phyloP scores from a whole-genome alignment of 163 green algal genomes.

The Chlamydomonas reinhardtii region DNA sequence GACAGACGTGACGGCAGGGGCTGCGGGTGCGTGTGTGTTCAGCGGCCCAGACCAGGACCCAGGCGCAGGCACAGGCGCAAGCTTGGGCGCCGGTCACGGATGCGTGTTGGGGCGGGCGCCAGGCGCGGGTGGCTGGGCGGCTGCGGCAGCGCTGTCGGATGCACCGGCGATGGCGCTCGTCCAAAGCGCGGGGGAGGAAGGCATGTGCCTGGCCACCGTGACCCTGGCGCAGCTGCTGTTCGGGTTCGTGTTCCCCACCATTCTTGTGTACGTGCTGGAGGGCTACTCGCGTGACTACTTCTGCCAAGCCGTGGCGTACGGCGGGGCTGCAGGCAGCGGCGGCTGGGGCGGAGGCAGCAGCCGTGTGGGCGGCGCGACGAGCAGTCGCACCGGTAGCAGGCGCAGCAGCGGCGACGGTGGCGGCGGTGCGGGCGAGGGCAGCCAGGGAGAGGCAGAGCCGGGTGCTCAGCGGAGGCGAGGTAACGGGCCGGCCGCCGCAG shows the following conservation, averaged over 20 bases:
- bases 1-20: background rate
- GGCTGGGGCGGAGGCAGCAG: background rate
- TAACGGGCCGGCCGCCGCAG: no score
- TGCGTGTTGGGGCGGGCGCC: background rate
- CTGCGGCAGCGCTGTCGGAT: no score
- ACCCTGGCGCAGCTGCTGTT: conserved; percentile 2
- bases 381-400: no score
- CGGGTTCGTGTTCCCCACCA: conserved; percentile 18
- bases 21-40: no score
- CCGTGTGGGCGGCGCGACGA: background rate
- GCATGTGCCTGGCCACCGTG: background rate
- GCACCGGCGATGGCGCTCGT: background rate
- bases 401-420: background rate
- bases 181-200: background rate
- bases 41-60: no score
- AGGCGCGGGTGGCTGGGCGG: no score
- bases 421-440: background rate
- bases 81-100: background rate
- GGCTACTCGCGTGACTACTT: background rate
- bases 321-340: background rate
- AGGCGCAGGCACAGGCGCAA: no score
- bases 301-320: background rate
- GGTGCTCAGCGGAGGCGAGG: no score
- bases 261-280: conserved; percentile 8
- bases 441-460: no score